A percentile compares a stretch with the other conserved stretches of the same genome.
phyloP scores from a whole-genome alignment of 2,329 filamentous ascomycete species.

The Lecanicillium sp. region DNA sequence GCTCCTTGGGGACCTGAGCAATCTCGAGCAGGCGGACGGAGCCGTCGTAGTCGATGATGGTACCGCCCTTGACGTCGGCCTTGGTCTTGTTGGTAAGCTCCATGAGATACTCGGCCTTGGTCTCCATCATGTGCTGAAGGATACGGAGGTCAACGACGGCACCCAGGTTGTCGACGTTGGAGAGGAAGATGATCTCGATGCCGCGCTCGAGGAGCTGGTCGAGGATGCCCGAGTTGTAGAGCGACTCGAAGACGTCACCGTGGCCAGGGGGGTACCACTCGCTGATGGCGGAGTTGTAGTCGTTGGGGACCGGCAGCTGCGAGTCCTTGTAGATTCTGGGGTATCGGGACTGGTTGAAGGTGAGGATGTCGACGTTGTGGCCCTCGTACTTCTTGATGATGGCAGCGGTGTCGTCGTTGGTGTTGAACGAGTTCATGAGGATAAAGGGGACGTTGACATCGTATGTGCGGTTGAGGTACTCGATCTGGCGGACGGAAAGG shows the following conservation, averaged over 20 bases:
- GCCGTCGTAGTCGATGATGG: conserved; percentile 99
- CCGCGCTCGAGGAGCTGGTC: conserved; percentile 93
- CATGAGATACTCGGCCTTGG: conserved; percentile 97
- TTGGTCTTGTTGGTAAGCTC: conserved; percentile 99
- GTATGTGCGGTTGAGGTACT: conserved; percentile 98
- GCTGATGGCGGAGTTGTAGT: conserved; percentile 75
- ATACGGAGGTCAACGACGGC: conserved; percentile 97
- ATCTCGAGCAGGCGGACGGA: conserved; percentile 96
- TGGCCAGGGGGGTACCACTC: conserved; percentile 99
- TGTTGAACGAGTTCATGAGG: conserved; percentile 99
- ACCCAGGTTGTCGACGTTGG: conserved; percentile 97
- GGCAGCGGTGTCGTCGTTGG: conserved; percentile 91
- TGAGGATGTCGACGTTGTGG: conserved; percentile 98
- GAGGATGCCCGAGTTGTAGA: conserved; percentile 98
- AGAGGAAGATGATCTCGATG: conserved; percentile 97
- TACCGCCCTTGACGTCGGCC: conserved; percentile 99
- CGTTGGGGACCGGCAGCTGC: conserved; percentile 89
- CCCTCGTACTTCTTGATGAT: conserved; percentile 99
- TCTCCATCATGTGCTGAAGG: conserved; percentile 98
- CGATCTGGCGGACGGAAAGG: conserved; percentile 96
- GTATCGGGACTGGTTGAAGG: conserved; percentile 99
- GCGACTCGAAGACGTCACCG: conserved; percentile 98
- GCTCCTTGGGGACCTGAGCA: conserved; percentile 98
- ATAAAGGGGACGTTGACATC: conserved; percentile 95
- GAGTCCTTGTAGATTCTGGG: conserved; percentile 98